These are phyloP conservation scores for Eragrostis curvula DNA, from an alignment of 176 grass and related monocot genomes.

Conservation along the genomic window DNA sequence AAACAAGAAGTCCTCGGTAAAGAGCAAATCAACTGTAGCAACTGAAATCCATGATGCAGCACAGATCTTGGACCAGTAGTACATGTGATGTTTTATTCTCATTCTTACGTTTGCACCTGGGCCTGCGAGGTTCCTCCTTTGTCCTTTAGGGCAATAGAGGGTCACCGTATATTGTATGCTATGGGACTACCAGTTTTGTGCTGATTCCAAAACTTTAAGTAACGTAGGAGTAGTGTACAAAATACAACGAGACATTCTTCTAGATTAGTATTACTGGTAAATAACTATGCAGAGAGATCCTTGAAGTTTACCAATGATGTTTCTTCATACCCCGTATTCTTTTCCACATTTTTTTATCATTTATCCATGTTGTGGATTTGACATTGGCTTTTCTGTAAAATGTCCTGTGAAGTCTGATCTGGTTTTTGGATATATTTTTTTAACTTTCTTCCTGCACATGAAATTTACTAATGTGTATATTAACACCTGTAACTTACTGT, in stretches of 20 bases:
- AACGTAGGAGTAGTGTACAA: not conserved
- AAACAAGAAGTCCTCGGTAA: constrained; percentile 20
- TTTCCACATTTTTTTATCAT: not conserved
- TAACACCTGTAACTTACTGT: not conserved
- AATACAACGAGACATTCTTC: not conserved
- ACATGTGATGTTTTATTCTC: not conserved
- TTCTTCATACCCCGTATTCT: not conserved
- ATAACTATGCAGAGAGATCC: not conserved
- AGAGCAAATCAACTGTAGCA: not conserved
- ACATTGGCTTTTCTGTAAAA: not conserved
- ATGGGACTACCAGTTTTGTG: not conserved
- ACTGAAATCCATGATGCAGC: not conserved
- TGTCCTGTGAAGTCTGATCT: not conserved
- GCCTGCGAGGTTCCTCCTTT: constrained; percentile 18
- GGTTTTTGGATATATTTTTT: not conserved
- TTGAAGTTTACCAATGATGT: not conserved
- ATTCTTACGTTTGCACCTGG: not conserved
- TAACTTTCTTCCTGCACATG: not conserved
- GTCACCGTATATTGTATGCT: not conserved
- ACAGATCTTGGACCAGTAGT: not conserved
- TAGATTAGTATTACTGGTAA: not conserved
- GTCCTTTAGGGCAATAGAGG: not conserved
- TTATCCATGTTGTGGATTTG: not conserved
- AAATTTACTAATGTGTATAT: not conserved
- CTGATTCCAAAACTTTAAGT: not conserved